A percentile compares a stretch with the other conserved stretches of the same genome.
phyloP scores from a whole-genome alignment of 2,329 filamentous ascomycete genomes.

The Tolypocladium endophyticum region DNA sequence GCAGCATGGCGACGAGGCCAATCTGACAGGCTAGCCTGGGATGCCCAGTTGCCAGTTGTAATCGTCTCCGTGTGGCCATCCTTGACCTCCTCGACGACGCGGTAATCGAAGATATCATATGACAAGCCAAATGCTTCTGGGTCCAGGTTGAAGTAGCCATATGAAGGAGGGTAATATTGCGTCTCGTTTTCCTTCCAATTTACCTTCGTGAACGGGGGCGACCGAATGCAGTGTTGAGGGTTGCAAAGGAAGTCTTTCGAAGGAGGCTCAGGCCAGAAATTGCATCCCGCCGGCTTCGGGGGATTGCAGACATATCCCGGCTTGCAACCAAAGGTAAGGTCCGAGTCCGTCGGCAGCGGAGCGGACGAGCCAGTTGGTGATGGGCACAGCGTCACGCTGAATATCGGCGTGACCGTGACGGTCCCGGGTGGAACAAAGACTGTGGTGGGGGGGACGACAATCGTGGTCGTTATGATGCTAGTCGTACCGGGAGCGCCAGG shows the following conservation, averaged over 20 bases:
- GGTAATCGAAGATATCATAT: constrained; percentile 48
- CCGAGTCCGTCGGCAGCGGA: constrained; percentile 22
- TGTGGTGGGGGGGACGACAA: constrained; percentile 16
- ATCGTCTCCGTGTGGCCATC: constrained; percentile 30
- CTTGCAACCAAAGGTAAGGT: constrained; percentile 42
- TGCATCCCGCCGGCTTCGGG: constrained; percentile 37
- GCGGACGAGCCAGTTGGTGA: constrained; percentile 27
- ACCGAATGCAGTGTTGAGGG: constrained; percentile 29
- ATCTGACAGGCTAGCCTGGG: constrained; percentile 35
- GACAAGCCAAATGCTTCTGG: constrained; percentile 50
- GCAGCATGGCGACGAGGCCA: constrained; percentile 7
- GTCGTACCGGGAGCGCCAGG: constrained; percentile 13
- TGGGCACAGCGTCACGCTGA: constrained; percentile 29
- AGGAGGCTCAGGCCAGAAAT: constrained; percentile 39
- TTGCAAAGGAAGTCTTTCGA: constrained; percentile 34
- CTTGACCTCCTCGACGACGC: constrained; percentile 24
- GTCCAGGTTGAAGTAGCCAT: constrained; percentile 55
- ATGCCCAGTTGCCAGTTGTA: constrained; percentile 44
- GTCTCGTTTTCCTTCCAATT: constrained; percentile 35
- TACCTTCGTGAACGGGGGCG: constrained; percentile 25
- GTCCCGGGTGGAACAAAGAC: constrained; percentile 17
- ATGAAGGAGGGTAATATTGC: constrained; percentile 36
- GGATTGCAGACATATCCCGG: constrained; percentile 43
- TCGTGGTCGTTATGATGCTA: constrained; percentile 17
- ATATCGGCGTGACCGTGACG: constrained; percentile 15